phyloP scores from a whole-genome alignment of 2,329 filamentous ascomycete species.

The Gaeumannomyces sp. region DNA sequence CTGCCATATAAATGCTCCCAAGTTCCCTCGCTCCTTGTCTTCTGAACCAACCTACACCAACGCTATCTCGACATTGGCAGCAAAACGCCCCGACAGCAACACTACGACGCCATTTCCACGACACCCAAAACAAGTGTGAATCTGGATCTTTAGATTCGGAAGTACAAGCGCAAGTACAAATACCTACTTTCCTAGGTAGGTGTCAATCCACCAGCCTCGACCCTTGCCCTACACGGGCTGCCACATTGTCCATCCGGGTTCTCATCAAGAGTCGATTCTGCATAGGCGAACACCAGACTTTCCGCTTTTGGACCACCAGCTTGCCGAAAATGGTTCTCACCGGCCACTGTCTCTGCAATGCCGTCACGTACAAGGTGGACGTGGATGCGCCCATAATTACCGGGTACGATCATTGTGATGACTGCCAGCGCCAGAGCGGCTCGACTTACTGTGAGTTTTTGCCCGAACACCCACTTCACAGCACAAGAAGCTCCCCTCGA shows the following conservation, averaged over 20 bases:
- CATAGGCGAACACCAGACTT: neutral
- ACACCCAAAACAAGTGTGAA: neutral
- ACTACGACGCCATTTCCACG: neutral
- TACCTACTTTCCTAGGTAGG: neutral
- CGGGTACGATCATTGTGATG: conserved; percentile 67
- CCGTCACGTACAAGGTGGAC: conserved; percentile 60
- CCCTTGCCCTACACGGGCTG: neutral
- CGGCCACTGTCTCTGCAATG: conserved; percentile 66
- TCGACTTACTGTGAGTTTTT: conserved; percentile 57
- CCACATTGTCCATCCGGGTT: neutral
- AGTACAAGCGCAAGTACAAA: neutral
- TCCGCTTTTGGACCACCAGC: neutral
- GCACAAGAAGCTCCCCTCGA: neutral
- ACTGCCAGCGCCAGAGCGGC: conserved; percentile 64
- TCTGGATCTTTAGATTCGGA: neutral
- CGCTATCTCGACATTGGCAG: neutral
- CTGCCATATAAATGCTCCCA: neutral
- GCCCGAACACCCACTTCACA: neutral
- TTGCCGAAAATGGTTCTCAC: conserved; percentile 53
- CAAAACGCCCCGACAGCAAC: neutral
- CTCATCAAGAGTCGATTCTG: neutral
- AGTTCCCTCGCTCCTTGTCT: neutral
- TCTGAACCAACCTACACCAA: neutral
- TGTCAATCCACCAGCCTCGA: neutral
- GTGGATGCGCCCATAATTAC: conserved; percentile 46